Evolutionary conservation across 768 basidiomycete genomes (phyloP), one percentile per base, ranked within the genome.

Genomic region (Suillus subaureus): DNA sequence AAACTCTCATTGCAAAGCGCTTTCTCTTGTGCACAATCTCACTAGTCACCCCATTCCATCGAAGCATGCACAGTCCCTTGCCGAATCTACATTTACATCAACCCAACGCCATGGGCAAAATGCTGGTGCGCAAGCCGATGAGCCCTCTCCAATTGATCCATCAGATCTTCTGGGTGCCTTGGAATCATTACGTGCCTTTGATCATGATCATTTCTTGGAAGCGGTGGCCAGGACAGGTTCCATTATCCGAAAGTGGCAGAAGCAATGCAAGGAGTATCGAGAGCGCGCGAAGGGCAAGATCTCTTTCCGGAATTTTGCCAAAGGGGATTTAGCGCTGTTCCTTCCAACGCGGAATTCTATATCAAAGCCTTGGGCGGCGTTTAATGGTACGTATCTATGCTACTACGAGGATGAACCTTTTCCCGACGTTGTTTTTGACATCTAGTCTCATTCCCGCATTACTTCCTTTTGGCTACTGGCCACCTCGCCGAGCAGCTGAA

Each of bases 241-340:
- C 16, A 91, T 93, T 12, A 92, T 96, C 65, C 89, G 93, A 64
- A 97, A 97, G 75, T 99, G 96, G 95, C 93, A 96, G 80, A 97
- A 95, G 75, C 95, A 96, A 74, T 97, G 94, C 79, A 97, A 94
- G 74, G 91, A 94, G 69, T 99, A 98, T 66, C 85, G 96, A 54
- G 97, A 99, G 69, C 87, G 93, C n/a, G 92, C 96, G 18, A 95
- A 92, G 78, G 94, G 96, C 64, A 97, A 97, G 79, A 97, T 99
- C 64, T 92, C 96, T 0, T 98, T 98, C 78, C 84, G 94, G 70
- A 97, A 96, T 79, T 99, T 99, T 70, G 83, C 91, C 9, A 96
- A 95, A 75, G 96, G 96, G 12, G 97, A 99, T 78, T 82, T 99
- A 61, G 97, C 96, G 1, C 81, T 99, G 37, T 99, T 99, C 79